Evolutionary conservation across 108 stramenopile genomes (phyloP).

Genomic region (Ochromonas danica): DNA sequence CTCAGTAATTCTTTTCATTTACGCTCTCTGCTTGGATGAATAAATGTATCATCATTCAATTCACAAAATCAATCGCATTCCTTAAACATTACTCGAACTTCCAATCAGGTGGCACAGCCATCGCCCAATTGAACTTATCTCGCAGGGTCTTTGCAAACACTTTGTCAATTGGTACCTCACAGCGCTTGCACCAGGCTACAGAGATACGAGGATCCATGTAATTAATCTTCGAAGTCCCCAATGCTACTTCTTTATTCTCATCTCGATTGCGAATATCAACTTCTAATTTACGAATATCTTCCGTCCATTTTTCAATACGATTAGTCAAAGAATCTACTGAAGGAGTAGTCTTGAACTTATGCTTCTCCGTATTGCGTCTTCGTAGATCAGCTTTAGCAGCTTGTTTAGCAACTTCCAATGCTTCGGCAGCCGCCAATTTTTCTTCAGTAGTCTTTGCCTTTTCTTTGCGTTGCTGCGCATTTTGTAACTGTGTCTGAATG

Average conservation of each 20-base stretch:
- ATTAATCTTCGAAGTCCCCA: constrained; percentile 76
- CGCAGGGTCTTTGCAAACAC: constrained; percentile 91
- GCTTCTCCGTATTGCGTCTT: constrained; percentile 71
- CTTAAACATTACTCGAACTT: constrained; percentile 62
- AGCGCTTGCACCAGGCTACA: constrained; percentile 98
- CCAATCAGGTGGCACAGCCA: constrained; percentile 91
- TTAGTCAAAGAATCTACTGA: constrained; percentile 74
- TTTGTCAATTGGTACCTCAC: constrained; percentile 90
- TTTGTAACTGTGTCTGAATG: constrained; percentile 64
- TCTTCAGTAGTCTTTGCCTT: constrained; percentile 85
- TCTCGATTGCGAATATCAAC: constrained; percentile 93
- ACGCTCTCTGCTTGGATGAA: too few species aligned
- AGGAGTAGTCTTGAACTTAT: constrained; percentile 83
- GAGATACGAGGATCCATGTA: constrained; percentile 99
- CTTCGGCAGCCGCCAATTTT: constrained; percentile 77
- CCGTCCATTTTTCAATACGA: constrained; percentile 73
- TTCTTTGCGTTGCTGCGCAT: constrained; percentile 84
- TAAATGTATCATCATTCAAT: too few species aligned
- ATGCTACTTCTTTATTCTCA: constrained; percentile 95
- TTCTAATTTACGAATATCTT: constrained; percentile 82
- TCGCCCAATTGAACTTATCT: constrained; percentile 99
- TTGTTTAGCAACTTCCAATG: constrained; percentile 59
- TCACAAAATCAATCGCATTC: too few species aligned
- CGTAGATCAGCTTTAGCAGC: neutral
- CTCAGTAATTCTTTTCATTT: too few species aligned